Evolutionary conservation across 108 stramenopile genomes (phyloP), one percentile per base, ranked within the genome.

Genomic region (Pseudonitzschia delicatissima): DNA sequence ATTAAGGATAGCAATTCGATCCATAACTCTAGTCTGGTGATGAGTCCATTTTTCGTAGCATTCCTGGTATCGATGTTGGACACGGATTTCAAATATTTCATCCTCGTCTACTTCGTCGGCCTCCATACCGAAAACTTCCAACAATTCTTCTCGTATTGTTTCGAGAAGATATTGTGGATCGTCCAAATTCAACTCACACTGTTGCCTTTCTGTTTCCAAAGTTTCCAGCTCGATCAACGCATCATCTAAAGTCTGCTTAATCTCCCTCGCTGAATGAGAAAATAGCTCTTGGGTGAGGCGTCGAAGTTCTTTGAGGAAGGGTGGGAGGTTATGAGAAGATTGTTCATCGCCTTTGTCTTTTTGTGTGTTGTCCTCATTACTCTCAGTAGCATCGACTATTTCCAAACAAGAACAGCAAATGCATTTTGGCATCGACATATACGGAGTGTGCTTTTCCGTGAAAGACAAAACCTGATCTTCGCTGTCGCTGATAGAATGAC

Each of bases 21-120:
- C 63, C 28, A 64, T 17, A 9, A 64, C 17, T 12, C 63, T 21
- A 17, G 45, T 31, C 18, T 64, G 45, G 48, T 64, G 63, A 5
- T 64, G 26, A 4, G 28, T 34, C 63, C 45, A 45, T 48, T 45
- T 28, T 17, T 45, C 63, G 32, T 31, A 18, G 15, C 28, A 31
- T 12, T 42, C 15, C 2, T 42, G 40, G n/a, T n/a, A n/a, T n/a
- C n/a, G n/a, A n/a, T n/a, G n/a, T n/a, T n/a, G n/a, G 15, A 42
- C 40, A 42, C 11, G 13, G 11, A 15, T 11, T 1, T 42, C 40
- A 15, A 42, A 15, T 15, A 42, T 11, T 42, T 15, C 40, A 42
- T 15, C 40, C 11, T 42, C 40, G 11, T 42, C 40, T 15, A 42
- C 11, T 15, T 42, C 40, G 40, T 42, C 15, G 11, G 11, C 40